Evolutionary conservation across 345 rosid genomes (phyloP).

Genomic region (Eucalyptus pauciflora): DNA sequence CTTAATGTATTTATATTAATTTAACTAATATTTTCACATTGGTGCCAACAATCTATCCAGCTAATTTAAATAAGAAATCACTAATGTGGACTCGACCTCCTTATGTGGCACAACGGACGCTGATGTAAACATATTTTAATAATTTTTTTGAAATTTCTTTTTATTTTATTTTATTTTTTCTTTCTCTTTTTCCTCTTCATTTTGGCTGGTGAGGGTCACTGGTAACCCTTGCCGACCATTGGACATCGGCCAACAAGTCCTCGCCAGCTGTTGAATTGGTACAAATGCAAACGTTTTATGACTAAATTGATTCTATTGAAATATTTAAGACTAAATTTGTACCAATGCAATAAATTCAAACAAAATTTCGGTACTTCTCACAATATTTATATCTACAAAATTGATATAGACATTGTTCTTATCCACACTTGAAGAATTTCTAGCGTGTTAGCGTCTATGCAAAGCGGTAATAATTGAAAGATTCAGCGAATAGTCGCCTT

Average conservation of each 20-base stretch:
- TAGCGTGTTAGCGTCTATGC: not conserved
- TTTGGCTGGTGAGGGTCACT: no score
- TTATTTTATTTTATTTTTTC: rapidly evolving
- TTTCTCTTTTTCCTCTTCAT: no score
- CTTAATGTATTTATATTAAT: no score
- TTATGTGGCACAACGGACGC: rapidly evolving
- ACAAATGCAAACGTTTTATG: rapidly evolving
- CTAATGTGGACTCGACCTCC: rapidly evolving
- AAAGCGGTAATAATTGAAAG: not conserved
- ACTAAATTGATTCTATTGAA: no score
- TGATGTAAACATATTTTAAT: no score
- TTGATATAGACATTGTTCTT: not conserved
- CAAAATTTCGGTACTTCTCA: rapidly evolving
- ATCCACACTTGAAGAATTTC: not conserved
- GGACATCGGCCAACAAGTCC: rapidly evolving
- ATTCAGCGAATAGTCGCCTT: not conserved
- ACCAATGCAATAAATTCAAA: rapidly evolving
- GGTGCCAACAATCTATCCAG: rapidly evolving
- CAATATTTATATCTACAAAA: not conserved
- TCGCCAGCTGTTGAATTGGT: rapidly evolving
- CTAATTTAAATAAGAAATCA: no score
- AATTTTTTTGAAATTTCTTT: no score
- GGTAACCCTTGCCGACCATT: rapidly evolving
- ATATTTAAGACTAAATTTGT: no score
- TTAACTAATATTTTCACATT: no score